These are phyloP conservation scores for Noccaea caerulescens DNA, from an alignment of 345 rosid genomes.

Conservation along the genomic window DNA sequence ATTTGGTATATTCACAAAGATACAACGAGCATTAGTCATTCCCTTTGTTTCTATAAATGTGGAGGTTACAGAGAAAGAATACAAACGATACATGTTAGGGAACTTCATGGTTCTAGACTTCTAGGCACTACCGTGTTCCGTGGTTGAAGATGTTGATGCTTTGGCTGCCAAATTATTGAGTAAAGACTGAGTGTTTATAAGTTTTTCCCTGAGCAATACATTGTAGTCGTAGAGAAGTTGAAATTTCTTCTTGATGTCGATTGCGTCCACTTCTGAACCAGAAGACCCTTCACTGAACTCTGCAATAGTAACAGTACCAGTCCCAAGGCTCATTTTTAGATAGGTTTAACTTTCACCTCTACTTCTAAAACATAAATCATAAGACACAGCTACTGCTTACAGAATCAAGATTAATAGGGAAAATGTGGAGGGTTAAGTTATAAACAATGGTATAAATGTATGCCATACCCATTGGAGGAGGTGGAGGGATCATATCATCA, in stretches of 20 bases:
- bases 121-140: constrained; percentile 2
- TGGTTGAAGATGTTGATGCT: constrained; percentile 41
- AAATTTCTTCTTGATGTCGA: constrained; percentile 67
- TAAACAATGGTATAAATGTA: constrained; percentile 16
- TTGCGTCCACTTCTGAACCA: constrained; percentile 59
- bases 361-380: background rate
- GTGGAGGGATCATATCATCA: constrained; percentile 54
- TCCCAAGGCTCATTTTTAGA: background rate
- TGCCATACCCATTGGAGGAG: constrained; percentile 62
- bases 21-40: constrained; percentile 33
- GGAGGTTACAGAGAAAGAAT: constrained; percentile 26
- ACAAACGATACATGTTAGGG: constrained; percentile 31
- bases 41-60: constrained; percentile 24
- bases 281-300: constrained; percentile 52
- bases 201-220: constrained; percentile 68
- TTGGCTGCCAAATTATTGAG: constrained; percentile 50
- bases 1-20: constrained; percentile 38
- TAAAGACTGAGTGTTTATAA: constrained; percentile 59
- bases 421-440: constrained; percentile 1
- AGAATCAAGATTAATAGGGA: background rate
- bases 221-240: constrained; percentile 70
- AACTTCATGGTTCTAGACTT: constrained; percentile 10
- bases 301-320: constrained; percentile 44
- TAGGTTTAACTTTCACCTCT: background rate
- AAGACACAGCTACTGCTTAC: constrained; percentile 15